Percentiles rank a stretch among this genome's conserved stretches.
Evolutionary conservation across 495 filamentous ascomycete genomes (phyloP).

Genomic region (Pyrenula massariospora): DNA sequence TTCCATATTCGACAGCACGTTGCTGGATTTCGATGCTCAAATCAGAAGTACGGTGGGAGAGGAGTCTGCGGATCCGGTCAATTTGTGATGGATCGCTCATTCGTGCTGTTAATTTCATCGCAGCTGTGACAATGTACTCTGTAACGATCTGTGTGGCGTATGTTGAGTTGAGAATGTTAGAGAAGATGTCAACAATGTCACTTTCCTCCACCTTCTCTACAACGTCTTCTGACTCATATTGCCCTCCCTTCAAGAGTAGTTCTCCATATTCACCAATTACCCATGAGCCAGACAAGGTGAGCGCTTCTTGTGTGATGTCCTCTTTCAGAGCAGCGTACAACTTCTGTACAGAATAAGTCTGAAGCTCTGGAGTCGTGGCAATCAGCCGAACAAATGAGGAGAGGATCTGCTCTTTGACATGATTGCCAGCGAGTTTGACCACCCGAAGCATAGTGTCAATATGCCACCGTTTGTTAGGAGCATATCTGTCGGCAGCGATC

Average conservation of each 20-base stretch:
- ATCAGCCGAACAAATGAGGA: slow-evolving; percentile 94
- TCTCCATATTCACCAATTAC: slow-evolving; percentile 97
- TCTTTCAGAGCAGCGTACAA: slow-evolving; percentile 82
- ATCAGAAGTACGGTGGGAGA: slow-evolving; percentile 64
- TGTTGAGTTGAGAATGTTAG: slow-evolving; percentile 81
- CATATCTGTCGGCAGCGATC: slow-evolving; percentile 88
- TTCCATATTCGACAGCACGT: slow-evolving; percentile 85
- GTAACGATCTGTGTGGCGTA: slow-evolving; percentile 81
- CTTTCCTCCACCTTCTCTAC: slow-evolving; percentile 82
- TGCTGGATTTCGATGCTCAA: slow-evolving; percentile 94
- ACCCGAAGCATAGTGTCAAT: slow-evolving; percentile 96
- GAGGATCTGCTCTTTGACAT: slow-evolving; percentile 94
- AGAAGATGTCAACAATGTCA: slow-evolving; percentile 84
- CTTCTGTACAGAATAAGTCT: slow-evolving; percentile 94
- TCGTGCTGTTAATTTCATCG: slow-evolving; percentile 91
- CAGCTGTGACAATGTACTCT: slow-evolving; percentile 89
- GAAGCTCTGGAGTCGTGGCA: slow-evolving; percentile 84
- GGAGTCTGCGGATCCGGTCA: slow-evolving; percentile 68
- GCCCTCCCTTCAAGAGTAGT: slow-evolving; percentile 70
- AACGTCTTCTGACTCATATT: slow-evolving; percentile 91
- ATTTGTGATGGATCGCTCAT: slow-evolving; percentile 72
- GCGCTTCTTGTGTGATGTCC: slow-evolving; percentile 91
- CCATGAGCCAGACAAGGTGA: slow-evolving; percentile 92
- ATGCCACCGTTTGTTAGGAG: slow-evolving; percentile 96
- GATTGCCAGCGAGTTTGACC: slow-evolving; percentile 85